Evolutionary conservation across 495 filamentous ascomycete genomes (phyloP), one percentile per base, ranked within the genome.

Genomic region (Chaetomidium leptoderma): DNA sequence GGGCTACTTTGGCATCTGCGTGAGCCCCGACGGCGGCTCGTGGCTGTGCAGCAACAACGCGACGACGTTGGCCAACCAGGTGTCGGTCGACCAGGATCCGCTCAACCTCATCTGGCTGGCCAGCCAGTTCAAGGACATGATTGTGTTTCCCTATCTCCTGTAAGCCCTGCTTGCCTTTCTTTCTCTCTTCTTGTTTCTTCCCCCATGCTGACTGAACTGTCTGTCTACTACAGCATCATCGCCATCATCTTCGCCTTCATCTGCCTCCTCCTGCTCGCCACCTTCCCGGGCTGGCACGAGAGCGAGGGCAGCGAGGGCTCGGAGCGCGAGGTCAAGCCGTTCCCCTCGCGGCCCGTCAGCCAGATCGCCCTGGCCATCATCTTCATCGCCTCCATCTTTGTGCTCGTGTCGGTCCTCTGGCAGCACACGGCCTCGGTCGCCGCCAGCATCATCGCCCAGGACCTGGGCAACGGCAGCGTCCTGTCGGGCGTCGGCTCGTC

Each of bases 401-500:
- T 91, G 4, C 77, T 92, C 17, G 87, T 91, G 24, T 86, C 83
- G 2, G 85, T 87, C 23, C 69, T 88, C 19, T 88, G 85, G 85
- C 85, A 88, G 67, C 92, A 97, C 67, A 97, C 92, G 17, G 92
- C 92, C 0, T 95, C 91, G 0, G 92, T 97, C 0, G 92, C 91
- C 6, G 92, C 92, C 14, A 88, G 89, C 56, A 90, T 92, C 43
- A 89, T 97, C 57, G 91, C 90, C 0, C 91, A 96, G 71, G 91
- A 96, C 66, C 80, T 97, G 62, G 92, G 88, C n/a, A 97, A 97
- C 72, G 92, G 92, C 17, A 91, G 86, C 63, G 89, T 97, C 16
- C 78, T 83, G 71, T 88, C 86, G 51, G 92, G 92, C 14, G 91
- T 97, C 37, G 92, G 92, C 3, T 88, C 88, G 6, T 88, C 85